Percentiles rank a stretch among this genome's conserved stretches.
These are phyloP conservation scores for Neonectria ditissima DNA, from an alignment of 2,329 filamentous ascomycete genomes.

Conservation along the genomic window DNA sequence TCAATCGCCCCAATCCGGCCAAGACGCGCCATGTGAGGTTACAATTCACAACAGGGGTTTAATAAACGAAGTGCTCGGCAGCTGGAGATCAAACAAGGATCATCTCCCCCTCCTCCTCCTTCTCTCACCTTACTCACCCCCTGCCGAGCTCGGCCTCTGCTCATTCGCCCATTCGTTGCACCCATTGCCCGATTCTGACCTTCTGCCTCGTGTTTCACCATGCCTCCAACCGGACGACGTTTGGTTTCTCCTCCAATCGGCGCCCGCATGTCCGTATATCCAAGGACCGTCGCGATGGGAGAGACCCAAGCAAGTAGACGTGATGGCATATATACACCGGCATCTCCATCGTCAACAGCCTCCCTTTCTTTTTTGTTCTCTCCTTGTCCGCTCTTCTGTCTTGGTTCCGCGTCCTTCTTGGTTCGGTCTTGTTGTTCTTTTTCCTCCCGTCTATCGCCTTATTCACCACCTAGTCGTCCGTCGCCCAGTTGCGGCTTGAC, in stretches of 20 bases:
- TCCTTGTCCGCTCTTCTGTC: not conserved
- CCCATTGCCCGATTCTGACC: conserved; percentile 3
- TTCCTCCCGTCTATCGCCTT: not conserved
- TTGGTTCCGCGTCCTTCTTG: not conserved
- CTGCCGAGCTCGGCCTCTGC: not conserved
- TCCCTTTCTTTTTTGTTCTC: conserved; percentile 4
- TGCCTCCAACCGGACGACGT: conserved; percentile 22
- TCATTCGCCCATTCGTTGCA: not conserved
- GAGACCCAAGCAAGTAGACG: not conserved
- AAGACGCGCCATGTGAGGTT: too few species aligned
- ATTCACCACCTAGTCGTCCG: not conserved
- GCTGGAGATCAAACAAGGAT: too few species aligned
- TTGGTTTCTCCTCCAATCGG: conserved; percentile 45
- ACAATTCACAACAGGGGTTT: too few species aligned
- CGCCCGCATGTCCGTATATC: conserved; percentile 21
- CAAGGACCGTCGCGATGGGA: conserved; percentile 22
- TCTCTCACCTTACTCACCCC: too few species aligned
- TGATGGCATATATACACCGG: conserved; percentile 27
- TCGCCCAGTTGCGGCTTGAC: not conserved
- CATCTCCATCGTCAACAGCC: conserved; percentile 4
- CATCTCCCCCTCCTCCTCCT: too few species aligned
- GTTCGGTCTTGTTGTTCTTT: too few species aligned
- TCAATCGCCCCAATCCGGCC: too few species aligned
- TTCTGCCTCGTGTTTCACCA: conserved; percentile 36
- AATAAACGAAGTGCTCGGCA: conserved; percentile 2